These are phyloP conservation scores for Gyromitra esculenta DNA, from an alignment of 2,329 filamentous ascomycete genomes.

Conservation along the genomic window DNA sequence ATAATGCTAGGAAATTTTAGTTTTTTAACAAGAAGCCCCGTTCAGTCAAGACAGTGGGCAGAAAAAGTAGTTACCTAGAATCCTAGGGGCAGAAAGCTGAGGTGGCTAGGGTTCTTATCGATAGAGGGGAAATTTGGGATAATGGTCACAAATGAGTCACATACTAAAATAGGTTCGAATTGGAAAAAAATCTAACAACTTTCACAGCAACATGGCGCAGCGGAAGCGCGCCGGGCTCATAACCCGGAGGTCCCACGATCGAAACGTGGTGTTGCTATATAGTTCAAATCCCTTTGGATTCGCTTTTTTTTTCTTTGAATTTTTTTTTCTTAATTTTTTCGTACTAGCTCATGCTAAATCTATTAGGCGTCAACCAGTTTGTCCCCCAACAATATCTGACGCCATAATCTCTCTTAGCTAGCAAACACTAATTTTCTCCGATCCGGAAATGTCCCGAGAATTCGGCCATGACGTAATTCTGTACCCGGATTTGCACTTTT, in stretches of 20 bases:
- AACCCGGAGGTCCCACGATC: conserved; percentile 61
- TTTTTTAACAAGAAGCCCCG: not conserved
- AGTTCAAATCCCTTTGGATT: conserved; percentile 33
- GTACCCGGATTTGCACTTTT: not conserved
- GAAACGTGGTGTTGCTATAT: conserved; percentile 60
- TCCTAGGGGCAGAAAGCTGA: not conserved
- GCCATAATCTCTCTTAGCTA: not conserved
- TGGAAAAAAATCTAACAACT: not conserved
- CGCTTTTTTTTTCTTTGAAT: conserved; percentile 23
- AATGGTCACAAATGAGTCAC: conserved; percentile 27
- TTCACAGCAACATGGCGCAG: conserved; percentile 60
- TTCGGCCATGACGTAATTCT: not conserved
- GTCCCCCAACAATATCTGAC: not conserved
- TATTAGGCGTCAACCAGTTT: not conserved
- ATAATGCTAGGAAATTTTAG: not conserved
- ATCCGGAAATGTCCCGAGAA: not conserved
- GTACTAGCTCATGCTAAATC: not conserved
- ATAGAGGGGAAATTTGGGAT: not conserved
- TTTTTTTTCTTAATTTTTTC: not conserved
- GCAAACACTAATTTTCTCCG: not conserved
- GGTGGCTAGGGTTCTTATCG: not conserved
- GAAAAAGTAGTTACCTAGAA: not conserved
- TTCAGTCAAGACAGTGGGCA: not conserved
- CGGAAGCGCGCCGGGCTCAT: conserved; percentile 62
- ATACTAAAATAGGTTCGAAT: conserved; percentile 5